A percentile compares a stretch with the other conserved stretches of the same genome.
phyloP scores from a whole-genome alignment of 257 asterid species.

The Solanum rostratum region DNA sequence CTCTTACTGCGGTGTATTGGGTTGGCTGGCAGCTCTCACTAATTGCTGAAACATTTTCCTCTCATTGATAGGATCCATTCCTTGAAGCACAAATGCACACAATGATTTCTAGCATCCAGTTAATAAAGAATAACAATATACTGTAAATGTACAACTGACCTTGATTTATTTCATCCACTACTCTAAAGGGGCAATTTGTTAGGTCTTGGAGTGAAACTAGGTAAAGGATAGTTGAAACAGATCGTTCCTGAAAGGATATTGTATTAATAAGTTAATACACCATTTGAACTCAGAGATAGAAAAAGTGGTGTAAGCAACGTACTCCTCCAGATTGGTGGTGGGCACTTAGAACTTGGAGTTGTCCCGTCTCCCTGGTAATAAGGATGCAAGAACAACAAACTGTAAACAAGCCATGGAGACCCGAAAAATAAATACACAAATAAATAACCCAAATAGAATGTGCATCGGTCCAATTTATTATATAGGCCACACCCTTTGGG shows the following conservation, averaged over 20 bases:
- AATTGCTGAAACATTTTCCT: constrained; percentile 97
- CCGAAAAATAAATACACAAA: not conserved
- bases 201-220: constrained; percentile 95
- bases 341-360: constrained; percentile 83
- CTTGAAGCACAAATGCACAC: constrained; percentile 22
- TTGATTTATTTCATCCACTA: constrained; percentile 98
- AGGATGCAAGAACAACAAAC: constrained; percentile 3
- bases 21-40: constrained; percentile 91
- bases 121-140: not conserved
- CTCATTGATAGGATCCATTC: constrained; percentile 98
- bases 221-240: constrained; percentile 95
- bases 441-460: not conserved
- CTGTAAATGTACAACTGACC: constrained; percentile 23
- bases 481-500: not conserved
- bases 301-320: constrained; percentile 11
- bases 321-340: constrained; percentile 99
- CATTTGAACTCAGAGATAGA: constrained; percentile 3
- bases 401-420: not conserved
- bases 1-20: constrained; percentile 84
- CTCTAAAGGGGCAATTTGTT: constrained; percentile 93
- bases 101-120: not conserved
- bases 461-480: not conserved
- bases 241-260: constrained; percentile 55
- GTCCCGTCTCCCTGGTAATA: constrained; percentile 72
- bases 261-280: constrained; percentile 14